Conservation (phyloP, 1,139 yeast species). For the Candida neerlandica region DNA sequence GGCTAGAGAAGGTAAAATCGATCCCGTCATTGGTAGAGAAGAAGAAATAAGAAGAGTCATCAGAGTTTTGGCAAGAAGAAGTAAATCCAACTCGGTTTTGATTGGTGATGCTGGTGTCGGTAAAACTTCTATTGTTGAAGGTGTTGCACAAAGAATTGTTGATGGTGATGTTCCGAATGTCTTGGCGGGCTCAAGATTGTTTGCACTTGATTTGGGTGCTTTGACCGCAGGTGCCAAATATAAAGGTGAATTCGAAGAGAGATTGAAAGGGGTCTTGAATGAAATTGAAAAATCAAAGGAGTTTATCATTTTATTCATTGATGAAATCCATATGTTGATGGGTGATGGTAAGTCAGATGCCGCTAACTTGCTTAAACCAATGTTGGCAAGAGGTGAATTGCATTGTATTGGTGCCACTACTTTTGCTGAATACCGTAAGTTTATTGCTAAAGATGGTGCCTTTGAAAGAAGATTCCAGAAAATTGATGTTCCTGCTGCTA, state of each 20-base stretch:
- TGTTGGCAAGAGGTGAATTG: slow-evolving; percentile 92
- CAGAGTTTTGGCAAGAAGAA: slow-evolving; percentile 90
- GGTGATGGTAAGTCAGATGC: slow-evolving; percentile 96
- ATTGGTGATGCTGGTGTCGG: slow-evolving; percentile 99
- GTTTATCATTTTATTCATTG: slow-evolving; percentile 86
- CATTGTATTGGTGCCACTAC: slow-evolving; percentile 99
- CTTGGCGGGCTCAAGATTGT: slow-evolving; percentile 75
- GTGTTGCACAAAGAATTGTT: slow-evolving; percentile 95
- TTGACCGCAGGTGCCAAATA: slow-evolving; percentile 98
- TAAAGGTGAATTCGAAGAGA: slow-evolving; percentile 98
- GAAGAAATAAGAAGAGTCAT: slow-evolving; percentile 96
- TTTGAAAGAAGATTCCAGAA: slow-evolving; percentile 98
- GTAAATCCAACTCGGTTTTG: slow-evolving; percentile 92
- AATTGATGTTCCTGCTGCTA: slow-evolving; percentile 93
- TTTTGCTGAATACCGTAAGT: slow-evolving; percentile 88
- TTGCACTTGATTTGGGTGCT: slow-evolving; percentile 91
- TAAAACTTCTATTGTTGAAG: slow-evolving; percentile 96
- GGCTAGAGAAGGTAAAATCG: slow-evolving; percentile 92
- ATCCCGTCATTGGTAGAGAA: slow-evolving; percentile 98
- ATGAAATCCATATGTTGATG: slow-evolving; percentile 98
- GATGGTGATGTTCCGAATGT: slow-evolving; percentile 95
- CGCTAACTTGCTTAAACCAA: slow-evolving; percentile 94
- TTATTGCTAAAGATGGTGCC: slow-evolving; percentile 95
- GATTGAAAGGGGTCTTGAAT: slow-evolving; percentile 91
- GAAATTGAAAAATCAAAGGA: slow-evolving; percentile 89